These are phyloP conservation scores for Spiraea crenata DNA, from an alignment of 331 rosid genomes.

Conservation along the genomic window DNA sequence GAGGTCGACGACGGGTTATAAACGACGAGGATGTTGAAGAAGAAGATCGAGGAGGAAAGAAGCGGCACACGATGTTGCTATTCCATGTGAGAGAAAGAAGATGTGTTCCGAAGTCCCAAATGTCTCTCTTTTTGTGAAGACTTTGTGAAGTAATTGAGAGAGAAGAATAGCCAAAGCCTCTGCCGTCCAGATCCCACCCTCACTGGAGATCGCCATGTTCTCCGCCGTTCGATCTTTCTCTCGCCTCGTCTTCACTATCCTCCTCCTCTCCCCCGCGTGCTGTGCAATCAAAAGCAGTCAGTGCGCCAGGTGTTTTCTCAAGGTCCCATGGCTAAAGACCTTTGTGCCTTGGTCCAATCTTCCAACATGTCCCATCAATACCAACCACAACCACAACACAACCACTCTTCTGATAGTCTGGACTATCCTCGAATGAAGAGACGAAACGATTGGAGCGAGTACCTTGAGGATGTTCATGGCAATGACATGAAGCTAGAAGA, in stretches of 20 bases:
- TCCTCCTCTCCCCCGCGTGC: slow-evolving; percentile 41
- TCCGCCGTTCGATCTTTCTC: slow-evolving; percentile 52
- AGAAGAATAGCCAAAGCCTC: neutral
- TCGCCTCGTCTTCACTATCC: slow-evolving; percentile 18
- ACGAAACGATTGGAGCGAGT: slow-evolving; percentile 59
- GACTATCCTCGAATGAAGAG: slow-evolving; percentile 16
- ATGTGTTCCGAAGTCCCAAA: slow-evolving; percentile 9
- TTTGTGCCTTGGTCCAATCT: slow-evolving; percentile 68
- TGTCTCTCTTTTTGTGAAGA: slow-evolving; percentile 1
- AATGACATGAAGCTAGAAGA: slow-evolving; percentile 11
- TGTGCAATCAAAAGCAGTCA: slow-evolving; percentile 82
- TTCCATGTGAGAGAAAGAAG: neutral
- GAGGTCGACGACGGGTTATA: too few species aligned
- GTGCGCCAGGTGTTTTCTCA: slow-evolving; percentile 71
- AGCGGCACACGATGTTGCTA: too few species aligned
- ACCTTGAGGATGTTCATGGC: slow-evolving; percentile 25
- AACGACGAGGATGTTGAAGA: too few species aligned
- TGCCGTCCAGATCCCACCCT: slow-evolving; percentile 48
- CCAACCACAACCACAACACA: neutral
- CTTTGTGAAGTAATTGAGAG: neutral
- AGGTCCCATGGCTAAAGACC: slow-evolving; percentile 63
- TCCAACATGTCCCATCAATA: slow-evolving; percentile 74
- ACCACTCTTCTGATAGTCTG: neutral
- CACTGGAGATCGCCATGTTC: slow-evolving; percentile 62
- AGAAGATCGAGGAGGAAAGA: too few species aligned